These are phyloP conservation scores for Puccinia polysora DNA, from an alignment of 1,284 basidiomycete species.

Conservation along the genomic window DNA sequence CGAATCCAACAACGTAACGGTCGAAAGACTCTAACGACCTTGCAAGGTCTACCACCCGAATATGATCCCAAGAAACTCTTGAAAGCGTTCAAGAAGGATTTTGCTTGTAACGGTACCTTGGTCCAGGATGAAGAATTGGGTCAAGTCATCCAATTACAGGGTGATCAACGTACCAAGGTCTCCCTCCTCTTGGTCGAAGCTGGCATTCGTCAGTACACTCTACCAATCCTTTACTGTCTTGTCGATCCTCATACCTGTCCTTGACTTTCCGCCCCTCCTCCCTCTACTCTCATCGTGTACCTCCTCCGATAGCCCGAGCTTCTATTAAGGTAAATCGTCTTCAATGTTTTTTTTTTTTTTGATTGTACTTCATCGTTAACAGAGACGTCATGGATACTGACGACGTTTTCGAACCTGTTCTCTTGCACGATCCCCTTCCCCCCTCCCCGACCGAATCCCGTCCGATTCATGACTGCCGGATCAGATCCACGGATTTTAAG, in stretches of 20 bases:
- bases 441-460: too few species aligned
- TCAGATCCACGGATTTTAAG: slow-evolving; percentile 44
- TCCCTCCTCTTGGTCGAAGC: slow-evolving; percentile 71
- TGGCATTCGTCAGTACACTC: slow-evolving; percentile 48
- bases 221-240: not conserved
- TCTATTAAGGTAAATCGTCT: slow-evolving; percentile 42
- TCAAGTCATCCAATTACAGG: slow-evolving; percentile 97
- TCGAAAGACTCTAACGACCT: slow-evolving; percentile 94
- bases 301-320: slow-evolving; percentile 9
- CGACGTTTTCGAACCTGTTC: not conserved
- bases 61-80: slow-evolving; percentile 97
- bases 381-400: not conserved
- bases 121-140: slow-evolving; percentile 96
- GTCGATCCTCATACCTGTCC: not conserved
- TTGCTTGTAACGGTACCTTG: slow-evolving; percentile 97
- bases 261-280: not conserved
- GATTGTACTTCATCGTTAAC: not conserved
- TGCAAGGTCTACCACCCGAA: slow-evolving; percentile 93
- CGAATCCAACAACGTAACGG: slow-evolving; percentile 98
- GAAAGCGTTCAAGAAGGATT: slow-evolving; percentile 91
- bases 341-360: too few species aligned
- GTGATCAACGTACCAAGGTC: slow-evolving; percentile 92
- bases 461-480: too few species aligned
- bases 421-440: not conserved
- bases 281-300: not conserved